A percentile compares a stretch with the other conserved stretches of the same genome.
These are phyloP conservation scores for Yamadazyma conglobata DNA, from an alignment of 1,139 yeast species.

Conservation along the genomic window DNA sequence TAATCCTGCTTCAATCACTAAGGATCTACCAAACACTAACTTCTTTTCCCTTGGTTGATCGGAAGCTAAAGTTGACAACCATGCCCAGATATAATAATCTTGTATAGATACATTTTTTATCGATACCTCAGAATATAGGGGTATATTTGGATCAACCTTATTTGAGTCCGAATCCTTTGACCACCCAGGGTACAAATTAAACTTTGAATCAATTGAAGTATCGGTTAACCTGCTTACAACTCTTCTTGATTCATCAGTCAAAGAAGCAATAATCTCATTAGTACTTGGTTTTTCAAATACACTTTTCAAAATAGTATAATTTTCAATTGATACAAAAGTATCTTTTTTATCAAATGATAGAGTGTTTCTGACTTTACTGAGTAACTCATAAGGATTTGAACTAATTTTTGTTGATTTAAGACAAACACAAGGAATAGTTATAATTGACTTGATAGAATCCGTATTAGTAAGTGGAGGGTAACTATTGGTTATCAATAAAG, in stretches of 20 bases:
- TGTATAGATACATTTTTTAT: slow-evolving; percentile 69
- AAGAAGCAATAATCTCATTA: slow-evolving; percentile 55
- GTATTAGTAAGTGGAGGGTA: slow-evolving; percentile 56
- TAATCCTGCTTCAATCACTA: slow-evolving; percentile 68
- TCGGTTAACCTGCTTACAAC: slow-evolving; percentile 56
- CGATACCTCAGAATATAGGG: slow-evolving; percentile 46
- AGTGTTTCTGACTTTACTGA: slow-evolving; percentile 59
- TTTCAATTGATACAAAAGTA: slow-evolving; percentile 71
- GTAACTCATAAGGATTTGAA: slow-evolving; percentile 37
- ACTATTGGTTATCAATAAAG: slow-evolving; percentile 56
- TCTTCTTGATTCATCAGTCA: slow-evolving; percentile 73
- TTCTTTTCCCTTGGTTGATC: slow-evolving; percentile 70
- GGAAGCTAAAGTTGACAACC: slow-evolving; percentile 75
- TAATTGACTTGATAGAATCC: slow-evolving; percentile 34
- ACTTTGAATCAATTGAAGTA: slow-evolving; percentile 39
- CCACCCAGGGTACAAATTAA: slow-evolving; percentile 46
- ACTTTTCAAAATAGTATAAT: slow-evolving; percentile 70
- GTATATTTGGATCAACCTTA: slow-evolving; percentile 28
- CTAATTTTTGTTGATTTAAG: slow-evolving; percentile 64
- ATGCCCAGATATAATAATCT: slow-evolving; percentile 88
- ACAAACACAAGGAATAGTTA: slow-evolving; percentile 58
- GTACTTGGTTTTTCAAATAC: slow-evolving; percentile 61
- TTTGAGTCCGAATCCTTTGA: slow-evolving; percentile 19
- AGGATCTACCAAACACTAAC: slow-evolving; percentile 72
- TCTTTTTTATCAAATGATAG: slow-evolving; percentile 69